Evolutionary conservation across 1,284 basidiomycete species (phyloP).

Genomic region (Trametes polyzona): DNA sequence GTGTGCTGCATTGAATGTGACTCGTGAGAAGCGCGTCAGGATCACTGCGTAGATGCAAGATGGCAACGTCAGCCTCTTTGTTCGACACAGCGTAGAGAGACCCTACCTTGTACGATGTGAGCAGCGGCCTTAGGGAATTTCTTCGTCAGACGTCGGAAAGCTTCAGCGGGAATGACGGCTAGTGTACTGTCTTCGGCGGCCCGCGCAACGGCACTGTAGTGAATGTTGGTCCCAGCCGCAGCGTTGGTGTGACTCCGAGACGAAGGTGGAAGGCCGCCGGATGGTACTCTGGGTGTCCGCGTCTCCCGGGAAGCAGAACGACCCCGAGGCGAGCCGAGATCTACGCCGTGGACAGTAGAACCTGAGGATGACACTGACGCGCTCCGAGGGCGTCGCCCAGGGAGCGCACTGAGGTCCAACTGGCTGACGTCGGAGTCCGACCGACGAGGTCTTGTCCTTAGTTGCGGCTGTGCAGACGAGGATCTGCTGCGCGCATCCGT

Average conservation of each 20-base stretch:
- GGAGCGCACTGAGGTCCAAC: slow-evolving; percentile 48
- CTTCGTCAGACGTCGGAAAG: slow-evolving; percentile 90
- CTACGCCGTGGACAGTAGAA: slow-evolving; percentile 65
- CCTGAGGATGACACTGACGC: slow-evolving; percentile 64
- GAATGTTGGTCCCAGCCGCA: slow-evolving; percentile 33
- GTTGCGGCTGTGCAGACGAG: slow-evolving; percentile 20
- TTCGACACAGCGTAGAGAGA: neutral
- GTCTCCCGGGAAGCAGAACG: slow-evolving; percentile 25
- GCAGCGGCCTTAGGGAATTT: slow-evolving; percentile 97
- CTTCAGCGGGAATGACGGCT: slow-evolving; percentile 98
- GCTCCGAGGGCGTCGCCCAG: slow-evolving; percentile 42
- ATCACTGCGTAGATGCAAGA: slow-evolving; percentile 63
- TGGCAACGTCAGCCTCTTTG: neutral
- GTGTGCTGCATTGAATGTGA: slow-evolving; percentile 96
- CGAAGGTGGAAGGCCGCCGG: slow-evolving; percentile 14
- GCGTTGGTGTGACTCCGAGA: slow-evolving; percentile 16
- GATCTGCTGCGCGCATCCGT: slow-evolving; percentile 30
- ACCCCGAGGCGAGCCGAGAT: slow-evolving; percentile 35
- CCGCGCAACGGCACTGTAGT: slow-evolving; percentile 79
- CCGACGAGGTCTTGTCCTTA: slow-evolving; percentile 35
- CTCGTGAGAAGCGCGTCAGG: slow-evolving; percentile 92
- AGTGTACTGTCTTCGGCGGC: slow-evolving; percentile 94
- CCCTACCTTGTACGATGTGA: slow-evolving; percentile 92
- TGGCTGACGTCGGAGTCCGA: slow-evolving; percentile 69
- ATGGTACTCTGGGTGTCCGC: slow-evolving; percentile 18